These are phyloP conservation scores for Wickerhamiella australiensis DNA, from an alignment of 805 yeast species.

Conservation along the genomic window DNA sequence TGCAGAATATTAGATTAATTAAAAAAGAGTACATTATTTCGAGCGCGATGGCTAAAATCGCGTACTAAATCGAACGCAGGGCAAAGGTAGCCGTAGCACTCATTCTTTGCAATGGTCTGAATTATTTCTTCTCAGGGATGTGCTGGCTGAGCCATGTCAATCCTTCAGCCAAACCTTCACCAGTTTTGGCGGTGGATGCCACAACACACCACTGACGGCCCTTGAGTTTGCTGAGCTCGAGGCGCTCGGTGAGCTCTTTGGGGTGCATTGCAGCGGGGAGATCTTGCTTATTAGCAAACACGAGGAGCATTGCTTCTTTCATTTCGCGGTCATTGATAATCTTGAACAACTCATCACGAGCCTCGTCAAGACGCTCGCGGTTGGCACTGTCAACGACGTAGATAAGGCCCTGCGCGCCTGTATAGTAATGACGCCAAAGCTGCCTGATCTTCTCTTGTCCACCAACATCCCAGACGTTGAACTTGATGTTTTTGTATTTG, in stretches of 20 bases:
- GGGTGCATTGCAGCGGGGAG: slow-evolving; percentile 60
- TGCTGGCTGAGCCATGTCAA: slow-evolving; percentile 74
- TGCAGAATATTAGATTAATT: background rate
- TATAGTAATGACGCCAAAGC: slow-evolving; percentile 89
- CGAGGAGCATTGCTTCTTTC: slow-evolving; percentile 63
- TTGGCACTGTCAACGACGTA: slow-evolving; percentile 84
- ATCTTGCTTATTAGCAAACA: slow-evolving; percentile 85
- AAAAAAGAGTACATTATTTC: background rate
- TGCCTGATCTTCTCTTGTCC: slow-evolving; percentile 90
- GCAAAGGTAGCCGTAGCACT: background rate
- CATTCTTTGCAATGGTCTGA: background rate
- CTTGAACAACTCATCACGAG: slow-evolving; percentile 62
- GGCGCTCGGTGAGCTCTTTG: slow-evolving; percentile 61
- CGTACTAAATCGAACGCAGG: background rate
- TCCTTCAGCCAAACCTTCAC: slow-evolving; percentile 82
- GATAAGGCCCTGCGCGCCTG: slow-evolving; percentile 83
- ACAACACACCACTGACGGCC: slow-evolving; percentile 83
- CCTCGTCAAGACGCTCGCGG: slow-evolving; percentile 56
- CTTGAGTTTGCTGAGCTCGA: slow-evolving; percentile 50
- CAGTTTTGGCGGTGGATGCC: slow-evolving; percentile 80
- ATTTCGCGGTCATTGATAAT: slow-evolving; percentile 76
- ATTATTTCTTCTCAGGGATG: slow-evolving; percentile 26
- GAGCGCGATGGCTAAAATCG: background rate
- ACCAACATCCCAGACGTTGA: slow-evolving; percentile 92
- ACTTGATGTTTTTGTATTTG: slow-evolving; percentile 65